Evolutionary conservation across 139 green algal species (phyloP), one percentile per base, ranked within the genome.

Genomic region (Pseudopediastrum boryanum): DNA sequence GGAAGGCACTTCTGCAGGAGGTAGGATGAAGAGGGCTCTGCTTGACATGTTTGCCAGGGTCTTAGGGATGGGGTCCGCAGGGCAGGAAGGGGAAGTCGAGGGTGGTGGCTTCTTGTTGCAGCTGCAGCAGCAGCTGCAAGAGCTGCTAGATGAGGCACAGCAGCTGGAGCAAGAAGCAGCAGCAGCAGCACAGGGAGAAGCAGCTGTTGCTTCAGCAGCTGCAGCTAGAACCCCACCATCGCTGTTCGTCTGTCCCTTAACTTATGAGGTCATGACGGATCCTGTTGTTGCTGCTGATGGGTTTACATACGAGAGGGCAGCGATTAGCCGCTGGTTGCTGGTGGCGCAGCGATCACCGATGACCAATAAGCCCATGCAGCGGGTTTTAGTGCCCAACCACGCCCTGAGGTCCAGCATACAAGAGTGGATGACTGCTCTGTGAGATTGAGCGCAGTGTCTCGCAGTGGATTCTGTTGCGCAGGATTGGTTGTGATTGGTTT

Each of bases 221-320:
- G 38, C 64, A 16, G n/a, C n/a, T n/a, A n/a, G n/a, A n/a, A n/a
- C n/a, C n/a, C n/a, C n/a, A n/a, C n/a, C n/a, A n/a, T n/a, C n/a
- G 64, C 75, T 29, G 9, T 70, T 44, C 61, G 13, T 84, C 25
- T 66, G 78, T n/a, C 50, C 54, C n/a, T 42, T 76, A 27, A 56
- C 35, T 35, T 44, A 87, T 64, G 83, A 83, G 13, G 35, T 95
- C 0, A 95, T 97, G 87, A 10, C 77, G 3, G 82, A 95, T n/a
- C 92, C 92, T 3, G 87, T 96, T 21, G 67, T 95, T 1, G 88
- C 89, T 9, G 85, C 86, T 7, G 89, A 95, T 44, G 91, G 93
- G 4, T 82, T 89, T 59, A 94, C 89, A 12, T 96, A 96, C 81
- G 93, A 97, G 73, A 79, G 89, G 0, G 41, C 39, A 2, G 84